Evolutionary conservation across 2,329 filamentous ascomycete species (phyloP).

Genomic region (Trichoderma aggressivum): DNA sequence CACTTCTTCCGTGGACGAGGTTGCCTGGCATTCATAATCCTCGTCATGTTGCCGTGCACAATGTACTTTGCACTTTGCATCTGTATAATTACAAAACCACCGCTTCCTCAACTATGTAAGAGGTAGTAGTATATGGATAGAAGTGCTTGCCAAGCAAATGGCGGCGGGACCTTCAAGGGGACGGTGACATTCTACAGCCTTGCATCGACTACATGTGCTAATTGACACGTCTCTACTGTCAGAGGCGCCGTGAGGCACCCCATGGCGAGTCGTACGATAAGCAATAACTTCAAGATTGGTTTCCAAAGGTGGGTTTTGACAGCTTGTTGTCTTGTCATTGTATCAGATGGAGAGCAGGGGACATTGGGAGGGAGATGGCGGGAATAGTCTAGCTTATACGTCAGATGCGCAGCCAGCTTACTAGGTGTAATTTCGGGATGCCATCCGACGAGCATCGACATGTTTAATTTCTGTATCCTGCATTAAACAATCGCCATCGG

Average conservation of each 20-base stretch:
- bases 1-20: neutral
- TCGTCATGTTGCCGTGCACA: neutral
- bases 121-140: neutral
- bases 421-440: slow-evolving; percentile 2
- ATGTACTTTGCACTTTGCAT: neutral
- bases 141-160: neutral
- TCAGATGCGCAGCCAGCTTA: neutral
- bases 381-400: neutral
- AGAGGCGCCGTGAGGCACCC: neutral
- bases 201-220: neutral
- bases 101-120: neutral
- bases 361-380: neutral
- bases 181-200: neutral
- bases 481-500: neutral
- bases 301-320: neutral
- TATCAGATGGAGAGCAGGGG: neutral
- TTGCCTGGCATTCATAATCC: neutral
- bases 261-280: neutral
- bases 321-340: neutral
- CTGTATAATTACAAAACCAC: neutral
- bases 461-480: neutral
- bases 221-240: neutral
- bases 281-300: neutral
- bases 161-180: neutral
- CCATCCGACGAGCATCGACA: neutral